phyloP scores from a whole-genome alignment of 208 protist species.

The Blastocrithidia nonstop region DNA sequence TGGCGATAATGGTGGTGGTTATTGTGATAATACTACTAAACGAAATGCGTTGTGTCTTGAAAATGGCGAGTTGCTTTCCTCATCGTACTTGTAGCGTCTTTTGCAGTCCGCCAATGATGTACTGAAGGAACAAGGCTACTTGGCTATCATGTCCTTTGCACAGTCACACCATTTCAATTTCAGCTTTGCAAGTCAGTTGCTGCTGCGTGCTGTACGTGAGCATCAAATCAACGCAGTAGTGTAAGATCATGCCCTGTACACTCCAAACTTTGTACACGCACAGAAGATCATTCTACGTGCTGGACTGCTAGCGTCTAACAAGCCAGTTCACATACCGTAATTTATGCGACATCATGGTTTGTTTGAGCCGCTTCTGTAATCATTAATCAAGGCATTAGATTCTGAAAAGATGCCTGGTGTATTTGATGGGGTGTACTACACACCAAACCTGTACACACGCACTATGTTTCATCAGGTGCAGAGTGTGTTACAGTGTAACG shows the following conservation, averaged over 20 bases:
- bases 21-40: too few relatives aligned
- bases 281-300: conserved; percentile 50
- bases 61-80: conserved; percentile 50
- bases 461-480: conserved; percentile 27
- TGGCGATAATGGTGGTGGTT: too few relatives aligned
- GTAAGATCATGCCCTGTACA: conserved; percentile 45
- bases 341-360: conserved; percentile 38
- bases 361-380: conserved; percentile 26
- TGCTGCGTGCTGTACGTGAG: conserved; percentile 22
- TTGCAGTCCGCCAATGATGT: conserved; percentile 25
- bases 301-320: conserved; percentile 36
- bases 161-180: conserved; percentile 45
- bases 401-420: conserved; percentile 33
- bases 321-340: conserved; percentile 34
- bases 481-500: conserved; percentile 66
- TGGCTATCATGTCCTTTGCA: conserved; percentile 40
- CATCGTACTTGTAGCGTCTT: conserved; percentile 34
- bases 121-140: conserved; percentile 46
- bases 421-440: conserved; percentile 31
- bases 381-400: conserved; percentile 16
- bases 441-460: conserved; percentile 29
- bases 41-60: conserved; percentile 27
- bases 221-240: conserved; percentile 21
- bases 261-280: conserved; percentile 38
- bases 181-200: conserved; percentile 27